Conservation (phyloP, 164 flowering plant genomes). For the Vitis labrusca region DNA sequence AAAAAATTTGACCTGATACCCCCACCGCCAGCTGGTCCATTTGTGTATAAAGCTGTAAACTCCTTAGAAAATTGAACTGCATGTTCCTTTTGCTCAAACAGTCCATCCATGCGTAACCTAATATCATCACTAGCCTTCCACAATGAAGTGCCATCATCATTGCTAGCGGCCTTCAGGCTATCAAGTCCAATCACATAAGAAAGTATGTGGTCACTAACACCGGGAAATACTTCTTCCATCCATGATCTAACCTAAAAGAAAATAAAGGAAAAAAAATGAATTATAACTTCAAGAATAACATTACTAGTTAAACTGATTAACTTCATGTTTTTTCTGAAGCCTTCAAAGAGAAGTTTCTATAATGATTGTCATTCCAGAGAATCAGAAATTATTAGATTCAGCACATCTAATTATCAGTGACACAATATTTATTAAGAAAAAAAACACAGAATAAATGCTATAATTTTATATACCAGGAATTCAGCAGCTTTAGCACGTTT, state of each 20-base stretch:
- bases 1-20: conserved; percentile 68
- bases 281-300: background rate
- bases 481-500: conserved; percentile 90
- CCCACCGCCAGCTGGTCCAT: conserved; percentile 99
- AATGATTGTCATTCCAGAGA: background rate
- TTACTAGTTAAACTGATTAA: background rate
- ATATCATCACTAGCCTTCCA: conserved; percentile 46
- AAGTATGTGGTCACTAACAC: conserved; percentile 41
- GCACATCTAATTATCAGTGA: background rate
- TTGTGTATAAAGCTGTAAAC: conserved; percentile 87
- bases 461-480: conserved; percentile 50
- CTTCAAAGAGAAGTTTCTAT: background rate
- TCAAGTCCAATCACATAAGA: conserved; percentile 88
- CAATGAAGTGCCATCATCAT: conserved; percentile 10
- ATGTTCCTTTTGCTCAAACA: conserved; percentile 73
- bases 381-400: background rate
- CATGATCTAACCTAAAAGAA: conserved; percentile 76
- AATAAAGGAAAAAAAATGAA: background rate
- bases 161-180: conserved; percentile 63
- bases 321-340: background rate
- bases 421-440: background rate
- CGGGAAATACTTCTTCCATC: conserved; percentile 80
- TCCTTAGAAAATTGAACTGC: conserved; percentile 70
- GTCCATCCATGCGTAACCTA: conserved; percentile 88
- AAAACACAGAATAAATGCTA: background rate